Evolutionary conservation across 108 stramenopile species (phyloP).

Genomic region (Nannochloropsis salina): DNA sequence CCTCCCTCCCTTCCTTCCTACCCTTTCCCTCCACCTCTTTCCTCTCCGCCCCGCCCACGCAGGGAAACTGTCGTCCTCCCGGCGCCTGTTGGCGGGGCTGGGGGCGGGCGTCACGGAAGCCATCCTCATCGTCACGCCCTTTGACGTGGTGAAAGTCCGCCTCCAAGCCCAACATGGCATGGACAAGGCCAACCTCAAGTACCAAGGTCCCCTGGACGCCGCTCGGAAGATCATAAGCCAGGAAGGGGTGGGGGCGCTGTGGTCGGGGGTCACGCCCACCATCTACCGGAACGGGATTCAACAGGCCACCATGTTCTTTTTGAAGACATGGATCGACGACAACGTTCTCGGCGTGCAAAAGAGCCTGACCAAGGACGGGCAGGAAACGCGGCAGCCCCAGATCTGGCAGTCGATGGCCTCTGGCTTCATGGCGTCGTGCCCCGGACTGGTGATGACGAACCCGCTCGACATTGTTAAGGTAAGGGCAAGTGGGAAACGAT

Average conservation of each 20-base stretch:
- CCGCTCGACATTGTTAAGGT: slow-evolving; percentile 8
- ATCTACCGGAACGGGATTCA: background rate
- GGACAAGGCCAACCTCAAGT: background rate
- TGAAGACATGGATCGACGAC: background rate
- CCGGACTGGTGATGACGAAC: background rate
- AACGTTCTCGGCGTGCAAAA: background rate
- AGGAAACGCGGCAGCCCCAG: background rate
- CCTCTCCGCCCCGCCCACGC: background rate
- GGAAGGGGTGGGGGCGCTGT: background rate
- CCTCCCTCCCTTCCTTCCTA: slow-evolving; percentile 8
- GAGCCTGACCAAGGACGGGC: background rate
- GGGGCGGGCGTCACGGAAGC: background rate
- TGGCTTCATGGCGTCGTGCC: background rate
- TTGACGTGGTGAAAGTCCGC: background rate
- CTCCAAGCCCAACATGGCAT: background rate
- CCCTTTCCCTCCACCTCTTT: background rate
- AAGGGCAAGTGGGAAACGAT: background rate
- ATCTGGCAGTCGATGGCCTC: background rate
- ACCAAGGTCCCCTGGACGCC: background rate
- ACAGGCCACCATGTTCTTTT: background rate
- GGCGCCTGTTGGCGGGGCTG: background rate
- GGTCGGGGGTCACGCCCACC: slow-evolving; percentile 1
- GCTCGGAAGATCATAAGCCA: background rate
- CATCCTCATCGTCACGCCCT: background rate
- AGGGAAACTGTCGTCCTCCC: background rate